Percentiles rank a stretch among this genome's conserved stretches.
These are phyloP conservation scores for Phytophthora idaei DNA, from an alignment of 352 stramenopile genomes.

Conservation along the genomic window DNA sequence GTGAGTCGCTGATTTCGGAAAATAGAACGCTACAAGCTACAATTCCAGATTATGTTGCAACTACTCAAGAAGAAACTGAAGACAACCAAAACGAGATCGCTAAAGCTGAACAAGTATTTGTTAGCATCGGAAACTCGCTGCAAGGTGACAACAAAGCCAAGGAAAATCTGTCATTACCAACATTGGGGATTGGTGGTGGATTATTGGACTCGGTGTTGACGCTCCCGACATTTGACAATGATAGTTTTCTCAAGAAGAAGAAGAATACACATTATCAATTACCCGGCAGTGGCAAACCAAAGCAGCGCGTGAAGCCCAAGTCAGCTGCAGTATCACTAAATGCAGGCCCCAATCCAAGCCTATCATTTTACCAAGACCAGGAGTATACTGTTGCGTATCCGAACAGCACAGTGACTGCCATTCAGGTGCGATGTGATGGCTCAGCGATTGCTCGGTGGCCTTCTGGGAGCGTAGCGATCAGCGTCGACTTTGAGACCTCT, in stretches of 20 bases:
- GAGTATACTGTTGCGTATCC: conserved; percentile 43
- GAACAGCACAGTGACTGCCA: conserved; percentile 51
- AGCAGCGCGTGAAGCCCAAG: conserved; percentile 6
- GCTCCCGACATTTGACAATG: conserved; percentile 51
- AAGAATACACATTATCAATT: conserved; percentile 12
- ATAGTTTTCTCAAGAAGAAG: conserved; percentile 54
- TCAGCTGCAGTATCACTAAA: neutral
- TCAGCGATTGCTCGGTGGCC: conserved; percentile 76
- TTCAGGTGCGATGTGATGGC: conserved; percentile 65
- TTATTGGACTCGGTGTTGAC: conserved; percentile 51
- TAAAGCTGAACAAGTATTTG: neutral
- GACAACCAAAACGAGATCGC: conserved; percentile 1
- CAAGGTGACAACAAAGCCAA: neutral
- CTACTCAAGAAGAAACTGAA: neutral
- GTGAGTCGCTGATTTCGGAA: neutral
- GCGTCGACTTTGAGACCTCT: conserved; percentile 60
- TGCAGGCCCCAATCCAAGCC: neutral
- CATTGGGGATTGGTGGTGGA: neutral
- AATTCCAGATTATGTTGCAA: neutral
- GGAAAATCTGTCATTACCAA: neutral
- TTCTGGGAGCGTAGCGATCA: conserved; percentile 65
- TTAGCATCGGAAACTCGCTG: neutral
- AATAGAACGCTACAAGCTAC: neutral
- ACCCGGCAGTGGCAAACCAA: conserved; percentile 20
- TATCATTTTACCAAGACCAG: conserved; percentile 48